Percentiles rank a stretch among this genome's conserved stretches.
phyloP scores from a whole-genome alignment of 2,329 filamentous ascomycete genomes.

The Didymellaceae sp. region DNA sequence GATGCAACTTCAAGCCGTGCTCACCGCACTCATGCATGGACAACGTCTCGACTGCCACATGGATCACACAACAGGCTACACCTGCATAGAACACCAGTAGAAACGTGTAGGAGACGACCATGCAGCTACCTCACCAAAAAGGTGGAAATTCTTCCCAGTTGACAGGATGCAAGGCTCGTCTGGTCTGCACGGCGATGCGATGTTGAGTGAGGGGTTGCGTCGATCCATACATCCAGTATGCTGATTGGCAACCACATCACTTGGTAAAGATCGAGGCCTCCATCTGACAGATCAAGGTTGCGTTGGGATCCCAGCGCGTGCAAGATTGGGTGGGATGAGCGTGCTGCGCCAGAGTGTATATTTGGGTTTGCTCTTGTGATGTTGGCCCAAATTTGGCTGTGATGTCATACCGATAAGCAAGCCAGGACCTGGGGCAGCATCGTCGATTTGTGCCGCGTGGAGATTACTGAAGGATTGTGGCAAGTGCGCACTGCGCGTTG shows the following conservation, averaged over 20 bases:
- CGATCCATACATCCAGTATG: constrained; percentile 6
- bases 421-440: constrained; percentile 1
- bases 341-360: constrained; percentile 2
- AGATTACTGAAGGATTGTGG: background rate
- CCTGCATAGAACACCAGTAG: background rate
- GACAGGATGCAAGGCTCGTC: constrained; percentile 2
- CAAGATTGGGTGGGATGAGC: constrained; percentile 7
- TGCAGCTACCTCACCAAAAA: constrained; percentile 3
- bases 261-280: background rate
- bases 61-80: constrained; percentile 3
- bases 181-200: background rate
- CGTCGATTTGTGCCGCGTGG: constrained; percentile 4
- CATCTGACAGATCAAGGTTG: background rate
- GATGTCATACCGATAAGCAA: constrained; percentile 16
- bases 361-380: background rate
- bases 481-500: background rate
- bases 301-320: background rate
- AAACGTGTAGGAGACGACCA: background rate
- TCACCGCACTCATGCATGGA: background rate
- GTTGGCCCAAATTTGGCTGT: background rate
- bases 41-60: background rate
- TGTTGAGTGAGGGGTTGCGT: constrained; percentile 12
- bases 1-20: background rate
- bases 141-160: background rate
- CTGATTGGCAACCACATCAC: constrained; percentile 1